phyloP scores from a whole-genome alignment of 2,329 filamentous ascomycete species.

The Periconia sp. region DNA sequence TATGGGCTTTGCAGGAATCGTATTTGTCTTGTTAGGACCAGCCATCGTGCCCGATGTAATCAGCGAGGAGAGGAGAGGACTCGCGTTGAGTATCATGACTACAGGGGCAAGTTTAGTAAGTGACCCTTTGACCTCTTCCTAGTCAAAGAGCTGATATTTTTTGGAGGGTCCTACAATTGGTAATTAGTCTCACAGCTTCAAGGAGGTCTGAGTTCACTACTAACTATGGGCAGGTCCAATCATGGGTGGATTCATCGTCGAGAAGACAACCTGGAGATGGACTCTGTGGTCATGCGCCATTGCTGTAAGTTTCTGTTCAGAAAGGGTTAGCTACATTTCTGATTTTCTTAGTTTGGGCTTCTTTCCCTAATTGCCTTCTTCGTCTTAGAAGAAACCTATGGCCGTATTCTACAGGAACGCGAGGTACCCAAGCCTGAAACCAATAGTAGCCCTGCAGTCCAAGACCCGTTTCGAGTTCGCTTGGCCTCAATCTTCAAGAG shows the following conservation, averaged over 20 bases:
- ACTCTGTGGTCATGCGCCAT: slow-evolving; percentile 1
- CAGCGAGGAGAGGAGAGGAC: background rate
- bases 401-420: background rate
- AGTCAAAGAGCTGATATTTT: too few species aligned
- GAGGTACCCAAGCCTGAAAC: too few species aligned
- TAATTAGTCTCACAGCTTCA: background rate
- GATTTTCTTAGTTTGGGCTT: background rate
- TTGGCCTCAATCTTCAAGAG: slow-evolving; percentile 5
- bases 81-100: background rate
- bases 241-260: background rate
- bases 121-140: background rate
- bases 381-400: background rate
- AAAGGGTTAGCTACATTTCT: background rate
- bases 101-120: slow-evolving; percentile 1
- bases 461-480: too few species aligned
- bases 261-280: slow-evolving; percentile 1
- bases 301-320: background rate
- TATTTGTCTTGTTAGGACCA: slow-evolving; percentile 1
- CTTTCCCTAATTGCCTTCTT: background rate
- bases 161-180: slow-evolving; percentile 1
- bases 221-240: too few species aligned
- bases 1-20: slow-evolving; percentile 3
- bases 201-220: too few species aligned
- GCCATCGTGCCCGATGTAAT: slow-evolving; percentile 2
- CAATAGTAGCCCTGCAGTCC: too few species aligned